phyloP scores from a whole-genome alignment of 1,284 basidiomycete species.

The Trametes hirsuta region DNA sequence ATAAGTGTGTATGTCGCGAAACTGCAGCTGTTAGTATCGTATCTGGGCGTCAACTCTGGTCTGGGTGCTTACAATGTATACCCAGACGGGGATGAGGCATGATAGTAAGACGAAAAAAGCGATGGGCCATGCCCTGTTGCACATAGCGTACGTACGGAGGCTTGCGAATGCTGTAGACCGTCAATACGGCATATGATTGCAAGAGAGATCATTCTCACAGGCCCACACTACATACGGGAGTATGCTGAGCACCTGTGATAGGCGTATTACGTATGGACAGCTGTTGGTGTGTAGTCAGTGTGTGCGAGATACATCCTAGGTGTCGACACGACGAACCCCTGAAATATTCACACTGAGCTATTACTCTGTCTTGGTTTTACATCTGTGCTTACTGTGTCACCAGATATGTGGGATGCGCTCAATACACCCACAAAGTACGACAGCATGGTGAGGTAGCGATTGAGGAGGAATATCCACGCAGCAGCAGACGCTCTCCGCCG shows the following conservation, averaged over 20 bases:
- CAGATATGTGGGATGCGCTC: neutral
- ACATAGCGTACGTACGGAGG: slow-evolving; percentile 18
- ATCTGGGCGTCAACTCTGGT: too few species aligned
- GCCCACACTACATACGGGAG: slow-evolving; percentile 13
- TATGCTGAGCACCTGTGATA: slow-evolving; percentile 13
- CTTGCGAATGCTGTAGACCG: slow-evolving; percentile 14
- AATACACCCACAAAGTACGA: slow-evolving; percentile 9
- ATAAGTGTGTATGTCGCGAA: neutral
- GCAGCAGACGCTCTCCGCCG: slow-evolving; percentile 12
- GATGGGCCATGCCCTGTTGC: slow-evolving; percentile 2
- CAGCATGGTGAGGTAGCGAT: slow-evolving; percentile 18
- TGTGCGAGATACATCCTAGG: neutral
- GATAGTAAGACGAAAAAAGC: slow-evolving; percentile 1
- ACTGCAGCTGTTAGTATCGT: neutral
- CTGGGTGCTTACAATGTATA: slow-evolving; percentile 13
- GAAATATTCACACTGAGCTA: too few species aligned
- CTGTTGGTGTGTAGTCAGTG: neutral
- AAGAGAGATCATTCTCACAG: neutral
- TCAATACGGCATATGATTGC: neutral
- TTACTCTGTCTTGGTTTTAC: neutral
- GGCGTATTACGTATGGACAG: slow-evolving; percentile 1
- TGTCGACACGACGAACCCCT: neutral
- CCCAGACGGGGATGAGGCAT: slow-evolving; percentile 5
- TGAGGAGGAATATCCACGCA: slow-evolving; percentile 20
- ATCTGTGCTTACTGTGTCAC: slow-evolving; percentile 7